phyloP scores from a whole-genome alignment of 352 stramenopile species.

The Bremia lactucae region DNA sequence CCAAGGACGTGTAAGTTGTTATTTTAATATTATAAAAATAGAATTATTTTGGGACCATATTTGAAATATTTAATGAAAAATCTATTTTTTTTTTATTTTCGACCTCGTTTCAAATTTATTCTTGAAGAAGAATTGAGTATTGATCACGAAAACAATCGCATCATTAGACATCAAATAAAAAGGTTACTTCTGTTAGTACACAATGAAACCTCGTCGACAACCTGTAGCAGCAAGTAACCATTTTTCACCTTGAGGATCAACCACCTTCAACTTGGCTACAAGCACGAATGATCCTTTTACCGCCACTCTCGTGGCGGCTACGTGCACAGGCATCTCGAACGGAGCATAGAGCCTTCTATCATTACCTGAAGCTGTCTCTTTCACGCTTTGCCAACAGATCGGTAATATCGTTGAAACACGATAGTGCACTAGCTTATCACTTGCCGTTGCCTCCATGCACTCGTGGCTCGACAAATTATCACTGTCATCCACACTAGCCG shows the following conservation, averaged over 20 bases:
- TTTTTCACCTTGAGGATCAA: slow-evolving; percentile 19
- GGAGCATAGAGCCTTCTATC: slow-evolving; percentile 19
- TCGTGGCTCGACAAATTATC: slow-evolving; percentile 11
- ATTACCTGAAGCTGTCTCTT: background rate
- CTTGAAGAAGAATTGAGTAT: background rate
- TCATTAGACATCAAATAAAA: too few species aligned
- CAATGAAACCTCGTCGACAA: slow-evolving; percentile 36
- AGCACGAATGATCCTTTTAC: slow-evolving; percentile 38
- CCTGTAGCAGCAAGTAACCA: slow-evolving; percentile 32
- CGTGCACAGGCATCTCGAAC: slow-evolving; percentile 34
- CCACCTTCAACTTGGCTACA: slow-evolving; percentile 19
- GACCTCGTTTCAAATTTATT: too few species aligned
- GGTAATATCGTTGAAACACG: slow-evolving; percentile 14
- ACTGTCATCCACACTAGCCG: slow-evolving; percentile 5
- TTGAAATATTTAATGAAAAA: too few species aligned
- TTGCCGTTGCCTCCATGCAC: background rate
- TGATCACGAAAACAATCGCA: too few species aligned
- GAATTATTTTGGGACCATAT: too few species aligned
- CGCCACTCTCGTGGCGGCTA: slow-evolving; percentile 22
- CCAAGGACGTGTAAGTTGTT: too few species aligned
- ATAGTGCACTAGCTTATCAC: slow-evolving; percentile 17
- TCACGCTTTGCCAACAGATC: slow-evolving; percentile 17
- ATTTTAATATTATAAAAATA: too few species aligned
- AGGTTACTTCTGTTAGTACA: slow-evolving; percentile 23
- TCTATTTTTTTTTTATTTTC: too few species aligned